Conservation (phyloP, 148 eudicot genomes). For the Silene uniflora region DNA sequence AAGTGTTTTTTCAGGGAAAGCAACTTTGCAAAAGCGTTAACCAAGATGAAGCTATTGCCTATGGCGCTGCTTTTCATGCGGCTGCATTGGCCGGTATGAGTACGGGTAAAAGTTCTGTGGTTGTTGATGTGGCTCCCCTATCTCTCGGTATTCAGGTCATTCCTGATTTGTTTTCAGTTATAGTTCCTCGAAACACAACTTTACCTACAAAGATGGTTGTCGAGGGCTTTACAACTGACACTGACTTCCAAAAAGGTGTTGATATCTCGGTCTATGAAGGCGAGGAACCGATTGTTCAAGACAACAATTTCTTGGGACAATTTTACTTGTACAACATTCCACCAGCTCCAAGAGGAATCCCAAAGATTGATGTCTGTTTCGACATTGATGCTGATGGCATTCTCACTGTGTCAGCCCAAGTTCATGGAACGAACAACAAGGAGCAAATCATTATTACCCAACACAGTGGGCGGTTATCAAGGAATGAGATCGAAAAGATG, state of each 20-base stretch:
- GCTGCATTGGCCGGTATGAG: too few relatives aligned
- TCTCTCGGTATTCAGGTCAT: background rate
- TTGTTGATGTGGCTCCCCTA: background rate
- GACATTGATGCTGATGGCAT: slow-evolving; percentile 25
- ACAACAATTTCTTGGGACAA: slow-evolving; percentile 19
- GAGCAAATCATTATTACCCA: slow-evolving; percentile 4
- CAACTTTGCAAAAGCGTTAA: too few relatives aligned
- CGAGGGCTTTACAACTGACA: background rate
- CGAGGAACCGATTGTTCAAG: slow-evolving; percentile 7
- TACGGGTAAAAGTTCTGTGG: too few relatives aligned
- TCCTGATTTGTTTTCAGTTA: background rate
- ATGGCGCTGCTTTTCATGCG: too few relatives aligned
- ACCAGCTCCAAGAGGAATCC: slow-evolving; percentile 15
- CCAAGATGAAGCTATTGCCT: too few relatives aligned
- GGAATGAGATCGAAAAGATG: slow-evolving; percentile 22
- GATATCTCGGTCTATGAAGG: background rate
- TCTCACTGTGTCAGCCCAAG: slow-evolving; percentile 23
- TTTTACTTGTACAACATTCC: slow-evolving; percentile 11
- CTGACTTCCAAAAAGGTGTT: background rate
- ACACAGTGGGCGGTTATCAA: slow-evolving; percentile 11
- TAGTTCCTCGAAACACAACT: background rate
- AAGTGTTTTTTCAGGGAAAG: too few relatives aligned
- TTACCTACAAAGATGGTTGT: background rate
- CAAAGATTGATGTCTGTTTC: slow-evolving; percentile 10
- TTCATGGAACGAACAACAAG: slow-evolving; percentile 5